phyloP scores from a whole-genome alignment of 257 asterid species.

The Petunia secreta region DNA sequence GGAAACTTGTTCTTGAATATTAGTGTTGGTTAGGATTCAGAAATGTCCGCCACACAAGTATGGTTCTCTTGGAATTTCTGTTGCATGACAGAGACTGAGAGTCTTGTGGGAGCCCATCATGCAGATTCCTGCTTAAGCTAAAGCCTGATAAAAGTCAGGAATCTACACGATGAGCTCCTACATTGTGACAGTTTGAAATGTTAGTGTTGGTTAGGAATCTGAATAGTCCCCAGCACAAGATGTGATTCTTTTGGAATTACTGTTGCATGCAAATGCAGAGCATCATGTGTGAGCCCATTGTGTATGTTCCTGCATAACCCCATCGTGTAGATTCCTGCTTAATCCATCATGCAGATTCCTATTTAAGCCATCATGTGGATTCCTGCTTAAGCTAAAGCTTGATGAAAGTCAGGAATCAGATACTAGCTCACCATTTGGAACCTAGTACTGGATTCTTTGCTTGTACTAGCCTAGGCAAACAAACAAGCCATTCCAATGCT shows the following conservation, averaged over 20 bases:
- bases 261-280: slow-evolving; percentile 8
- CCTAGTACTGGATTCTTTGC: slow-evolving; percentile 54
- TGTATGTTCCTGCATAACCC: slow-evolving; percentile 9
- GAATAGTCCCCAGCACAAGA: neutral
- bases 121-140: slow-evolving; percentile 24
- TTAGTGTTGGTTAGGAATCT: neutral
- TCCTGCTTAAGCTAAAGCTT: slow-evolving; percentile 28
- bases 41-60: neutral
- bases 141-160: slow-evolving; percentile 18
- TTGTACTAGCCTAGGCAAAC: slow-evolving; percentile 30
- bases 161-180: neutral
- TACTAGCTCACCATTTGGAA: slow-evolving; percentile 9
- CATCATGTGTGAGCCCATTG: neutral
- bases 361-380: neutral
- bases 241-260: neutral
- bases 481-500: slow-evolving; percentile 50
- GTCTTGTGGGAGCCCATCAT: neutral
- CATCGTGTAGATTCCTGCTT: slow-evolving; percentile 19
- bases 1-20: neutral
- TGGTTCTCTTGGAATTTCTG: neutral
- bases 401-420: slow-evolving; percentile 48
- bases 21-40: neutral
- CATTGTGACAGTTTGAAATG: slow-evolving; percentile 13
- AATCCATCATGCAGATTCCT: slow-evolving; percentile 14
- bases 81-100: neutral